Conservation (phyloP, 495 filamentous ascomycete genomes). For the Penicillium diatomitis region DNA sequence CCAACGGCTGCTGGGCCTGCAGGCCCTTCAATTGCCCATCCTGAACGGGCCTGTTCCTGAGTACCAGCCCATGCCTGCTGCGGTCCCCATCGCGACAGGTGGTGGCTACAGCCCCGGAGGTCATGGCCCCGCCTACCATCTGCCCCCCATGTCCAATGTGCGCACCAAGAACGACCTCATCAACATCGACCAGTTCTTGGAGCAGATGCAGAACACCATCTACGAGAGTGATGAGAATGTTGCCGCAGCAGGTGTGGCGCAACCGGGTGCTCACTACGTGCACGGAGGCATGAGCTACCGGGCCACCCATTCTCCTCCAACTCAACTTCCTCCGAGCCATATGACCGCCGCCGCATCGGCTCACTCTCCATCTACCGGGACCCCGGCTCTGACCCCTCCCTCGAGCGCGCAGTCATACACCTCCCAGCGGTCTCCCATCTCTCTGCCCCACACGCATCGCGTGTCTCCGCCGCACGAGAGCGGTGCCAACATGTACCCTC, state of each 20-base stretch:
- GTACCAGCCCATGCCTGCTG: slow-evolving; percentile 51
- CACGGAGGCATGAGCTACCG: slow-evolving; percentile 53
- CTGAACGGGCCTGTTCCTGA: slow-evolving; percentile 54
- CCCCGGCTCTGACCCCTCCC: slow-evolving; percentile 82
- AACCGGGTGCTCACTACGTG: slow-evolving; percentile 57
- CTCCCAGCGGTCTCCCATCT: slow-evolving; percentile 74
- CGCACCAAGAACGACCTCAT: slow-evolving; percentile 88
- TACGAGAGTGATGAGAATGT: slow-evolving; percentile 82
- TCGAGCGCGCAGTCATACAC: slow-evolving; percentile 80
- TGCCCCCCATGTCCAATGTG: slow-evolving; percentile 77
- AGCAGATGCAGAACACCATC: slow-evolving; percentile 88
- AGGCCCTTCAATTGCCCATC: slow-evolving; percentile 60
- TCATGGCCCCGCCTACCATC: slow-evolving; percentile 51
- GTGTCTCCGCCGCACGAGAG: slow-evolving; percentile 58
- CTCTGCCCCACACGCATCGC: slow-evolving; percentile 45
- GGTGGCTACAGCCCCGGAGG: slow-evolving; percentile 41
- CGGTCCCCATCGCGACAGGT: slow-evolving; percentile 45
- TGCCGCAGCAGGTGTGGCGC: slow-evolving; percentile 63
- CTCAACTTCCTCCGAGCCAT: slow-evolving; percentile 45
- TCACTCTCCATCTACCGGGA: slow-evolving; percentile 46
- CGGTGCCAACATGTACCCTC: slow-evolving; percentile 70
- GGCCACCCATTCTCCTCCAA: slow-evolving; percentile 62
- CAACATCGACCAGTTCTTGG: slow-evolving; percentile 84
- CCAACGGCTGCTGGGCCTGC: slow-evolving; percentile 66
- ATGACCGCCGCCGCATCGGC: slow-evolving; percentile 47